These are phyloP conservation scores for Fistulifera solaris DNA, from an alignment of 108 stramenopile species.

Conservation along the genomic window DNA sequence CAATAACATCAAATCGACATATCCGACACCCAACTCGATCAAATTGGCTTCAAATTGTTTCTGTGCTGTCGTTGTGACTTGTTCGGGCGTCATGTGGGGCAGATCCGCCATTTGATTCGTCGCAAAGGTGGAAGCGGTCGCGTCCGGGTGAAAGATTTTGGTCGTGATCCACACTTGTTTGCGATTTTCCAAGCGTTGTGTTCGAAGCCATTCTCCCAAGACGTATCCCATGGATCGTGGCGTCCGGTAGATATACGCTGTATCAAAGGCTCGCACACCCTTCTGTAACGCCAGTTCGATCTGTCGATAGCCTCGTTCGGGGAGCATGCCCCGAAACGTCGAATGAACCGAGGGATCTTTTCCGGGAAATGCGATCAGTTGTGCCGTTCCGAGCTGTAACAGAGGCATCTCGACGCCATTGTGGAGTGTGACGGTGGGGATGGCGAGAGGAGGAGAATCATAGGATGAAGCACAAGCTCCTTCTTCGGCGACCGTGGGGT, in stretches of 20 bases:
- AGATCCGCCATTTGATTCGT: conserved; percentile 3
- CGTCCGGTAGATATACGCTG: conserved; percentile 23
- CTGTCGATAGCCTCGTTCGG: conserved; percentile 16
- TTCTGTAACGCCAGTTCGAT: conserved; percentile 14
- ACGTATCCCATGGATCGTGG: conserved; percentile 15
- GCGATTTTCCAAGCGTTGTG: conserved; percentile 10
- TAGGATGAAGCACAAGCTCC: neutral
- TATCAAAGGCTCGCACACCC: conserved; percentile 20
- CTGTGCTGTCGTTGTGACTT: conserved; percentile 5
- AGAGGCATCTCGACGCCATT: conserved; percentile 32
- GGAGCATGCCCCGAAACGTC: conserved; percentile 19
- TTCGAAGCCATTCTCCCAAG: conserved; percentile 16
- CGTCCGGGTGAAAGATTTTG: conserved; percentile 19
- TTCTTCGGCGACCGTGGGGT: too few relatives aligned
- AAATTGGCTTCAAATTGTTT: conserved; percentile 17
- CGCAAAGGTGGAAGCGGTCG: conserved; percentile 8
- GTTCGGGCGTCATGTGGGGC: conserved; percentile 14
- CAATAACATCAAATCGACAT: conserved; percentile 23
- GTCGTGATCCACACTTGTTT: conserved; percentile 23
- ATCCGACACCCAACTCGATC: conserved; percentile 24
- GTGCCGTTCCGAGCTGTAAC: conserved; percentile 23
- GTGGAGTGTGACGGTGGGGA: conserved; percentile 3
- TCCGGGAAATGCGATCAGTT: conserved; percentile 8
- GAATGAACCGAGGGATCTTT: too few relatives aligned
- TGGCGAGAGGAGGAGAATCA: conserved; percentile 1